Conservation (phyloP, 2,329 filamentous ascomycete species). For the Colletotrichum musae region DNA sequence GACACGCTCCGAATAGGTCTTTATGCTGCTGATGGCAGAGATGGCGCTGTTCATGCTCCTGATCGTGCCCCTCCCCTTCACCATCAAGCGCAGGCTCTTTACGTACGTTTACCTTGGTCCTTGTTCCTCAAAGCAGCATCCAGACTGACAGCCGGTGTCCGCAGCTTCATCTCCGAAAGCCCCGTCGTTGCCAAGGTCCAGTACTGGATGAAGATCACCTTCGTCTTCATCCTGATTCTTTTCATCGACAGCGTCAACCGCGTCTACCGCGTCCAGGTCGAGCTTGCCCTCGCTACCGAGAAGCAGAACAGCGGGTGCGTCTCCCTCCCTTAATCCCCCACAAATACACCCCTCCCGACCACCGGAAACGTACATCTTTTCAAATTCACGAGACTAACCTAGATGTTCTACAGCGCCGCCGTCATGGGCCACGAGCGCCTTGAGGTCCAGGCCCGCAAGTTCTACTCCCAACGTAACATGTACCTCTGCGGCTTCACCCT, state of each 20-base stretch:
- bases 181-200: constrained; percentile 89
- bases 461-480: constrained; percentile 99
- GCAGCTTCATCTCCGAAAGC: constrained; percentile 92
- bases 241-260: constrained; percentile 97
- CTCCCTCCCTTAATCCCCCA: constrained; percentile 17
- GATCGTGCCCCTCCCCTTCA: constrained; percentile 91
- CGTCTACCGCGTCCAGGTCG: constrained; percentile 85
- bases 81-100: constrained; percentile 87
- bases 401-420: constrained; percentile 62
- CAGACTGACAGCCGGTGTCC: constrained; percentile 15
- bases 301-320: constrained; percentile 66
- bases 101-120: constrained; percentile 60
- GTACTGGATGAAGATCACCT: constrained; percentile 98
- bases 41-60: constrained; percentile 86
- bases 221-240: constrained; percentile 98
- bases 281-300: constrained; percentile 82
- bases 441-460: constrained; percentile 99
- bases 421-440: constrained; percentile 94
- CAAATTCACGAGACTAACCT: background rate
- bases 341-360: background rate
- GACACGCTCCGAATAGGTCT: constrained; percentile 71
- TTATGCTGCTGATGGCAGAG: constrained; percentile 85
- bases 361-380: background rate
- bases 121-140: background rate
- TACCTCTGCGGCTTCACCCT: constrained; percentile 99